Base-by-base conservation (phyloP, 495 filamentous ascomycete genomes). In the Entonaema liquescens region DNA sequence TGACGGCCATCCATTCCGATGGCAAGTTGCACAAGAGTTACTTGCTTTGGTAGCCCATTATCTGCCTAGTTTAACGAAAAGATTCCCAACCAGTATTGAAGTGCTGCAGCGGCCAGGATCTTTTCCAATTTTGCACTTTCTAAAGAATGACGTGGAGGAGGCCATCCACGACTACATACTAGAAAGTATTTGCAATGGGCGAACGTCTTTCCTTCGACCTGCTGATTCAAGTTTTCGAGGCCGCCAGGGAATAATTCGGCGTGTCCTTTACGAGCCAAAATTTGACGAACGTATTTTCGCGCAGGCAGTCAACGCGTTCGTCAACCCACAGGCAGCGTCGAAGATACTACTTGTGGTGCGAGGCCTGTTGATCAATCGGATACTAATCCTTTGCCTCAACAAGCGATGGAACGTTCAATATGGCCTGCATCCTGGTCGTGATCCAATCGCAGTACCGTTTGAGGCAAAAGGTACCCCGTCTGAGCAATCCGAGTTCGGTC, bases 381-480 rank as follows among this genome's bases (percentile, higher is more conserved):
- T 84, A 53, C 62, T 83, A 2, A 40, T 83, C 19, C 68, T 79
- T 19, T 77, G 75, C 17, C 68, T 83, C 1, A 76, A 76, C 40
- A 83, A 83, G 62, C 66, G 81, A 47, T 83, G 79, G 80, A 83
- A 83, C 65, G 79, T 83, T 0, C 80, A 83, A 50, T 83, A 82
- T 62, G 81, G 81, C 0, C 67, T 83, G 11, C 79, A 83, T 50
- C 80, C 79, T 0, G 59, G 38, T 2, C 77, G 85, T 1, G 74
- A 81, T 33, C 80, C 80, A 2, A 77, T 87, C 12, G 82, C 84
- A 5, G 85, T 87, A 5, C 85, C 85, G 12, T 81, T 76, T 44
- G 78, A 84, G 21, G 84, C 84, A 2, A 87, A 87, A 65, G 85
- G 84, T 0, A 80, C 81, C 5, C 84, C 85, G 1, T 82, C 80